phyloP scores from a whole-genome alignment of 1,284 basidiomycete genomes.

The Puccinia triticina region DNA sequence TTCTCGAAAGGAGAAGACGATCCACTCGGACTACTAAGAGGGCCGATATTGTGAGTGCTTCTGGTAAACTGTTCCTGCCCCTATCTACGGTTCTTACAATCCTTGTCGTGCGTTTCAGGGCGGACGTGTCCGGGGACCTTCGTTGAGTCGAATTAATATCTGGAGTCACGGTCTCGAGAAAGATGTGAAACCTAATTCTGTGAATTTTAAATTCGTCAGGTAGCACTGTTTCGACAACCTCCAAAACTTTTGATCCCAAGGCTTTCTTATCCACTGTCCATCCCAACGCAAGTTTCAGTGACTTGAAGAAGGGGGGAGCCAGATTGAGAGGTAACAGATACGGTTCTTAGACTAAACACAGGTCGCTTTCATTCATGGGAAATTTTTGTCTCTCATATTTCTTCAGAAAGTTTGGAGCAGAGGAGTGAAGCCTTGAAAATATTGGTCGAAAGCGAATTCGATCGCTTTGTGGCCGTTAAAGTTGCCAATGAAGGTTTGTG shows the following conservation, averaged over 20 bases:
- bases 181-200: slow-evolving; percentile 38
- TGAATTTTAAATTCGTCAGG: slow-evolving; percentile 53
- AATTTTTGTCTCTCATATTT: slow-evolving; percentile 20
- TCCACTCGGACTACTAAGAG: slow-evolving; percentile 31
- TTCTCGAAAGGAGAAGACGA: slow-evolving; percentile 19
- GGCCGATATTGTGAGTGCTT: slow-evolving; percentile 45
- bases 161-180: neutral
- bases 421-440: slow-evolving; percentile 90
- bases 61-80: slow-evolving; percentile 40
- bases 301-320: slow-evolving; percentile 73
- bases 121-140: slow-evolving; percentile 39
- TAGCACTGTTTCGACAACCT: slow-evolving; percentile 71
- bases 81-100: neutral
- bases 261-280: slow-evolving; percentile 87
- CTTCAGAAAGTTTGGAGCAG: slow-evolving; percentile 72
- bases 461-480: slow-evolving; percentile 96
- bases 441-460: slow-evolving; percentile 96
- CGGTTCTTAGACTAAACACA: slow-evolving; percentile 63
- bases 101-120: neutral
- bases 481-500: slow-evolving; percentile 79
- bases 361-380: slow-evolving; percentile 63
- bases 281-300: slow-evolving; percentile 93
- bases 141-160: slow-evolving; percentile 21
- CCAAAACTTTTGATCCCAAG: slow-evolving; percentile 95
- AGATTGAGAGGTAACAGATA: slow-evolving; percentile 53